These are phyloP conservation scores for Aspergillus melleus DNA, from an alignment of 2,329 filamentous ascomycete species.

Conservation along the genomic window DNA sequence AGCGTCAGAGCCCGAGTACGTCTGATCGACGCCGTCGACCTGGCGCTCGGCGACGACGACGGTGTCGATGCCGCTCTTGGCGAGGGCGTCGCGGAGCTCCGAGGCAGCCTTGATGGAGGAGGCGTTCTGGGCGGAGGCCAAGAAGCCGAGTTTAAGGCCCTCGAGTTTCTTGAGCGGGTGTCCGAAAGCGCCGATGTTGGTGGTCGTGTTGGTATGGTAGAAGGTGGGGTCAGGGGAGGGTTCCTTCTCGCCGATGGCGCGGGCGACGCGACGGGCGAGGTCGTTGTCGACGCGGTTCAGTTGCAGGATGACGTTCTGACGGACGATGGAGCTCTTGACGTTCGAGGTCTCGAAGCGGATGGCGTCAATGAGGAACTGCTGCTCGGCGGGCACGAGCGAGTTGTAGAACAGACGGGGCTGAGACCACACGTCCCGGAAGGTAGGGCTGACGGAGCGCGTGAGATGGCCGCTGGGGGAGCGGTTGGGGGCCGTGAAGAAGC, in stretches of 20 bases:
- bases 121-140: conserved; percentile 50
- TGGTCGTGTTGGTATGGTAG: conserved; percentile 69
- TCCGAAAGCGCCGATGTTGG: conserved; percentile 60
- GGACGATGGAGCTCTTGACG: conserved; percentile 57
- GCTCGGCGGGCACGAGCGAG: conserved; percentile 64
- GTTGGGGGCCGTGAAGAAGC: conserved; percentile 68
- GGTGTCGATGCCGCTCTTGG: conserved; percentile 52
- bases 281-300: conserved; percentile 69
- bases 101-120: conserved; percentile 52
- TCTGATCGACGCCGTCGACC: conserved; percentile 56
- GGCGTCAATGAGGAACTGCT: conserved; percentile 71
- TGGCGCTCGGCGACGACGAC: conserved; percentile 63
- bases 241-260: conserved; percentile 59
- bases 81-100: conserved; percentile 48
- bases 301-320: conserved; percentile 66
- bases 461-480: conserved; percentile 57
- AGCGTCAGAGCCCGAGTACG: conserved; percentile 65
- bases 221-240: conserved; percentile 62
- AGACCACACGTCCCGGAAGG: conserved; percentile 71
- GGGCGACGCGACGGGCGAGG: conserved; percentile 64
- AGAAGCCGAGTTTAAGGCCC: conserved; percentile 63
- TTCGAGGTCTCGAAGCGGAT: conserved; percentile 70
- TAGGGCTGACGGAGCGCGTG: conserved; percentile 58
- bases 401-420: conserved; percentile 75
- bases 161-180: conserved; percentile 60